phyloP scores from a whole-genome alignment of 2,329 filamentous ascomycete species.

The Aspergillus bombycis region DNA sequence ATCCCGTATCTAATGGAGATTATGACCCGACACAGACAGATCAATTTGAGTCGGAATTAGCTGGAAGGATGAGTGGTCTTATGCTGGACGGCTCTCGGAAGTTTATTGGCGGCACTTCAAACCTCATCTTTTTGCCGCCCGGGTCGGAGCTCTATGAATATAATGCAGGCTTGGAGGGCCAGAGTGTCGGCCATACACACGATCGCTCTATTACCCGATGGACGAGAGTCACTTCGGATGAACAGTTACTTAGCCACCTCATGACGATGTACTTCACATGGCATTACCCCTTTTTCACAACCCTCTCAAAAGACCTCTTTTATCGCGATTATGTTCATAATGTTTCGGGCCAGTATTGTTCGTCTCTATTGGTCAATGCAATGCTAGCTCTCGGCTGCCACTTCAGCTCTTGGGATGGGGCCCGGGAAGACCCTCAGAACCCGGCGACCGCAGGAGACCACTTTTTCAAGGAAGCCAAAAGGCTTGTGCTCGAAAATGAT shows the following conservation, averaged over 20 bases:
- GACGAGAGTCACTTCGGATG: conserved; percentile 82
- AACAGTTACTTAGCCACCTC: conserved; percentile 78
- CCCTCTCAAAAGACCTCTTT: conserved; percentile 82
- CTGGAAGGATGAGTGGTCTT: conserved; percentile 90
- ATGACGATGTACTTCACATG: conserved; percentile 98
- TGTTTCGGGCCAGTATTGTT: conserved; percentile 75
- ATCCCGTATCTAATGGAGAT: conserved; percentile 30
- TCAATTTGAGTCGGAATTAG: conserved; percentile 75
- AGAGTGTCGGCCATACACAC: conserved; percentile 52
- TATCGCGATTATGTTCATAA: conserved; percentile 82
- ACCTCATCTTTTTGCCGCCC: conserved; percentile 76
- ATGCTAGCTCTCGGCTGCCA: conserved; percentile 93
- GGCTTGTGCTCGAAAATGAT: conserved; percentile 85
- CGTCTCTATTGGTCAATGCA: conserved; percentile 85
- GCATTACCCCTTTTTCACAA: conserved; percentile 97
- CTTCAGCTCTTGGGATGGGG: conserved; percentile 77
- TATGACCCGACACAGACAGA: conserved; percentile 46
- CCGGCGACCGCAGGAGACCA: conserved; percentile 89
- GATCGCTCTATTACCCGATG: conserved; percentile 79
- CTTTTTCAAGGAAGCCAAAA: conserved; percentile 92
- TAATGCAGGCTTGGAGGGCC: conserved; percentile 43
- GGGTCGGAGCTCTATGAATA: conserved; percentile 50
- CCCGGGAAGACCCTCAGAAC: conserved; percentile 71
- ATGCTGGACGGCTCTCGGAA: conserved; percentile 83
- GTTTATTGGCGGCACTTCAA: conserved; percentile 92